Evolutionary conservation across 805 yeast species (phyloP).

Genomic region (Spathaspora hagerdaliae): DNA sequence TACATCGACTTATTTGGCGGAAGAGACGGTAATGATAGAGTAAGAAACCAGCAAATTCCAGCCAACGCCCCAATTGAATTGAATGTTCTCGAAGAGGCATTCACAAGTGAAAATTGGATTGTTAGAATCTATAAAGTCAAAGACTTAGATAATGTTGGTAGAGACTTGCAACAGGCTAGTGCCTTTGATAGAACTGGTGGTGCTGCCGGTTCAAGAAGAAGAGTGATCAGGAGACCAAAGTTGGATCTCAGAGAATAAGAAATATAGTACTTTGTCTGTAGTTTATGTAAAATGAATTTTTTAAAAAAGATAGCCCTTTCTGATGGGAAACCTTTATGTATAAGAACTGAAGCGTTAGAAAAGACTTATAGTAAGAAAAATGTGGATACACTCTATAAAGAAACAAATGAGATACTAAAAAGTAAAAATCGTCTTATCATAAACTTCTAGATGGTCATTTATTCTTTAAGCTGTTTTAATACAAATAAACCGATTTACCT

Average conservation of each 20-base stretch:
- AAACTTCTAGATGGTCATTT: too few species aligned
- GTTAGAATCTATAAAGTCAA: constrained; percentile 92
- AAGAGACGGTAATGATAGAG: constrained; percentile 72
- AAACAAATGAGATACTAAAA: too few species aligned
- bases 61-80: constrained; percentile 46
- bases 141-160: constrained; percentile 81
- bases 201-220: constrained; percentile 18
- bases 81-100: constrained; percentile 86
- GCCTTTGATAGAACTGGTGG: constrained; percentile 40
- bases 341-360: too few species aligned
- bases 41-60: constrained; percentile 77
- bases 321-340: too few species aligned
- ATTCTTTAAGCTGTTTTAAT: too few species aligned
- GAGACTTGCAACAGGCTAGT: constrained; percentile 62
- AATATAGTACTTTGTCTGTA: background rate
- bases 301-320: too few species aligned
- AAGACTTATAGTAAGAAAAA: too few species aligned
- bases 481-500: too few species aligned
- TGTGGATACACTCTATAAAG: too few species aligned
- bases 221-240: constrained; percentile 48
- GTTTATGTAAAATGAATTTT: too few species aligned
- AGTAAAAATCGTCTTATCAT: too few species aligned
- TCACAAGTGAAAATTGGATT: constrained; percentile 94
- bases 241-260: constrained; percentile 46
- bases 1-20: constrained; percentile 69